Base-by-base conservation (phyloP, 164 flowering plant species). In the Macadamia tetraphylla region DNA sequence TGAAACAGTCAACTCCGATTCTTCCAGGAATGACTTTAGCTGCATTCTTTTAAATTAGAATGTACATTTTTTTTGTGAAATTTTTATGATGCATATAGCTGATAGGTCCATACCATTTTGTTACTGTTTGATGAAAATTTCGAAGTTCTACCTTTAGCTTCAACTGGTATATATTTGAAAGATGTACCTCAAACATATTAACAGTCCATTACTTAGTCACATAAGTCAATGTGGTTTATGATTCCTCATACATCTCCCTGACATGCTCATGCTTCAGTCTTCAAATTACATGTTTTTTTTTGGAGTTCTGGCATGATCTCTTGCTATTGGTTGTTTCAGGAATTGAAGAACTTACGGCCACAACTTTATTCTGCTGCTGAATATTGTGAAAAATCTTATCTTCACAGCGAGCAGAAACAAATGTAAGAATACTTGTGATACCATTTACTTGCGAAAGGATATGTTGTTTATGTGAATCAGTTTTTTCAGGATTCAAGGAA, bases 311-410 rank as follows among this genome's bases (percentile, higher is more conserved):
- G 7, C 6, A 2, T 58, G 31, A 58, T 18, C 6, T 58, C 17
- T 7, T 18, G 60, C 32, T 58, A 23, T 6, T 58, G 60, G 11
- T 9, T 67, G 30, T 55, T 66, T 55, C 60, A 53, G 60, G 60
- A 55, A 66, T 18, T 66, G 44, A 55, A 66, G 60, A 66, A 55
- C 60, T 35, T 66, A 35, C 55, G 60, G 68, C 68, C 68, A 31
- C 68, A 66, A 35, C 48, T 66, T 9, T 55, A 66, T 42, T 55
- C 68, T 66, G 68, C 68, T 53, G 68, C 60, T 32, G 68, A 66
- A 17, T 66, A 66, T 74, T 94, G 97, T 83, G 98, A 94, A 67
- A 92, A 87, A 73, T 90, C 97, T 32, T 94, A 90, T 76, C 91
- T 90, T 53, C 82, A 86, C 57, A 89, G 87, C 69, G 97, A 94